Evolutionary conservation across 2,329 filamentous ascomycete genomes (phyloP).

Genomic region (Incumbomyces lentus): DNA sequence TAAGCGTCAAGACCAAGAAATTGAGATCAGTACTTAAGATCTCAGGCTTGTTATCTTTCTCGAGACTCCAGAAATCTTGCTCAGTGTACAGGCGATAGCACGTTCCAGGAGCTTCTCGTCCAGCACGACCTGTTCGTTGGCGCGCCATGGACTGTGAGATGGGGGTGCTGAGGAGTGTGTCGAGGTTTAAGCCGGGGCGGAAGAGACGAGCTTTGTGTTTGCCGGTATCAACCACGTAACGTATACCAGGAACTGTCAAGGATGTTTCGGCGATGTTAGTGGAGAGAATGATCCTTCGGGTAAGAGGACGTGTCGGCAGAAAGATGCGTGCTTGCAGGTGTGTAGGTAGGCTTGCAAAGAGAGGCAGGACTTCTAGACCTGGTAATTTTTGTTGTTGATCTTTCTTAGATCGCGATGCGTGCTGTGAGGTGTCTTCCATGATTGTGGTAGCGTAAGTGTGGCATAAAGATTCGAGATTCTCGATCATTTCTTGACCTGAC

Average conservation of each 20-base stretch:
- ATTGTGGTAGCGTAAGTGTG: slow-evolving; percentile 68
- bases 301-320: slow-evolving; percentile 59
- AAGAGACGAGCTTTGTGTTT: slow-evolving; percentile 94
- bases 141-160: slow-evolving; percentile 91
- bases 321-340: slow-evolving; percentile 81
- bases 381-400: slow-evolving; percentile 8
- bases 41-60: slow-evolving; percentile 70
- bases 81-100: slow-evolving; percentile 86
- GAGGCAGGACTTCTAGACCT: slow-evolving; percentile 56
- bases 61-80: slow-evolving; percentile 57
- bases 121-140: slow-evolving; percentile 82
- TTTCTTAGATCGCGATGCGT: slow-evolving; percentile 22
- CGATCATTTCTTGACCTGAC: slow-evolving; percentile 86
- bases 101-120: slow-evolving; percentile 81
- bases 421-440: slow-evolving; percentile 28
- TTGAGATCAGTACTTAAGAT: slow-evolving; percentile 84
- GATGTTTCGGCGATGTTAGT: slow-evolving; percentile 99
- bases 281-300: slow-evolving; percentile 79
- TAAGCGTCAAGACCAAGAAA: slow-evolving; percentile 82
- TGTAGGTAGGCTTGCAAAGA: slow-evolving; percentile 85
- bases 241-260: slow-evolving; percentile 85
- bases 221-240: slow-evolving; percentile 83
- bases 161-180: slow-evolving; percentile 79
- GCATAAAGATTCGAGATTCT: slow-evolving; percentile 66
- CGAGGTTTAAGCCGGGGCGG: slow-evolving; percentile 70